These are phyloP conservation scores for Malus hybrid DNA, from an alignment of 331 rosid species.

Conservation along the genomic window DNA sequence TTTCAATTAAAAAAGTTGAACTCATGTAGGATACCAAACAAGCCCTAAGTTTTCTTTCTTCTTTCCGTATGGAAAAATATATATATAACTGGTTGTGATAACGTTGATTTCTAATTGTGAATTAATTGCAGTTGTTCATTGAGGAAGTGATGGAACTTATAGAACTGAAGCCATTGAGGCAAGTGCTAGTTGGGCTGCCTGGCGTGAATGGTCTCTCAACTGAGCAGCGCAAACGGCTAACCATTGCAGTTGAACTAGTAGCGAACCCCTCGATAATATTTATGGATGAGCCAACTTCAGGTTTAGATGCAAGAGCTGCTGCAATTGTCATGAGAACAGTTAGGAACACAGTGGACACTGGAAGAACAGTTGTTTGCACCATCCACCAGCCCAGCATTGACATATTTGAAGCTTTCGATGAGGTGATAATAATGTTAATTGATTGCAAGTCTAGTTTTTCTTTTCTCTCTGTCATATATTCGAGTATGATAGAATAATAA, in stretches of 20 bases:
- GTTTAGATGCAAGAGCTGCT: slow-evolving; percentile 88
- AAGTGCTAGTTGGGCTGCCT: slow-evolving; percentile 74
- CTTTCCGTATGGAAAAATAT: background rate
- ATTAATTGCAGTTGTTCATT: slow-evolving; percentile 50
- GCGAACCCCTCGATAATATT: slow-evolving; percentile 21
- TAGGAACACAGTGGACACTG: no score
- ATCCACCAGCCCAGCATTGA: slow-evolving; percentile 91
- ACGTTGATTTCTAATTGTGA: background rate
- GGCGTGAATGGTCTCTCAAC: slow-evolving; percentile 83
- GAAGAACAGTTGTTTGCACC: slow-evolving; percentile 68
- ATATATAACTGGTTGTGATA: background rate
- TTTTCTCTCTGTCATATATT: background rate
- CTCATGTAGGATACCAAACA: no score
- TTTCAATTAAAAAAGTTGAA: no score
- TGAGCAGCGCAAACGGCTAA: slow-evolving; percentile 81
- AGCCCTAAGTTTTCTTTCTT: no score
- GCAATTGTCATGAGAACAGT: slow-evolving; percentile 88
- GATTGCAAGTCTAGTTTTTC: background rate
- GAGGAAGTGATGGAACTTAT: slow-evolving; percentile 43
- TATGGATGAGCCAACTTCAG: slow-evolving; percentile 94
- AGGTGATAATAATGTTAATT: slow-evolving; percentile 31
- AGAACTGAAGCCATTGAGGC: slow-evolving; percentile 42
- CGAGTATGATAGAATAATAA: slow-evolving; percentile 5
- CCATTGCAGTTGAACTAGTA: slow-evolving; percentile 79
- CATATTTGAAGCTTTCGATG: slow-evolving; percentile 87